Base-by-base conservation (phyloP, 2,329 filamentous ascomycete species). In the Colletotrichum spinosum region DNA sequence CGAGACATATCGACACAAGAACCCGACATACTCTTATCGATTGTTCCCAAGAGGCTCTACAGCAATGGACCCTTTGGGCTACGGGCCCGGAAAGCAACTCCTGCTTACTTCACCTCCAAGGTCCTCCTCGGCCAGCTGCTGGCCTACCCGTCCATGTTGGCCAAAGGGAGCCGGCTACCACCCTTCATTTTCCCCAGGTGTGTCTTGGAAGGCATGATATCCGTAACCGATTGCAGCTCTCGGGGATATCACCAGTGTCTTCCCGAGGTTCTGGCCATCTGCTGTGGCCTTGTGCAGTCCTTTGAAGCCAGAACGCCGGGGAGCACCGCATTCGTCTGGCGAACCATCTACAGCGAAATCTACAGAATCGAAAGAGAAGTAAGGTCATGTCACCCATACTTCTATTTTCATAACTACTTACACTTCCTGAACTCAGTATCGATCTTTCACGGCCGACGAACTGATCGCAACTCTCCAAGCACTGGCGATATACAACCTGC, bases 171-270 rank as follows among this genome's bases (percentile, higher is more conserved):
- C 2, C 59, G 51, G 9, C 65, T 75, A 0, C 73, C 73, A 2
- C 71, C 73, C 2, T 74, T 74, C 48, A 73, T 75, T n/a, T 70
- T 70, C 48, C 72, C 74, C 3, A 63, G 58, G 3, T 75, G 74
- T 33, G 69, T 69, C 2, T 49, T 70, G 25, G 60, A 70, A 8
- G 48, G 49, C 3, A 59, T 58, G 13, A 50, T 11, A 8, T 53
- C 65, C 0, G 49, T 52, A 8, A 49, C 50, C 8, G 51, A 67
- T 4, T 72, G 69, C 35, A 54, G 59, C 8, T 48, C 56, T 2
- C 68, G 70, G 33, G 72, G 69, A 1, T 65, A 66, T 46, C 72
- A 75, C 42, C 65, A 68, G 17, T 75, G 74, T 64, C 46, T 75
- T 3, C 68, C 71, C 2, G 65, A 72, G 25, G 65, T 67, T 0